A percentile compares a stretch with the other conserved stretches of the same genome.
phyloP scores from a whole-genome alignment of 2,329 filamentous ascomycete species.

The Dendrostoma leiphaemia region DNA sequence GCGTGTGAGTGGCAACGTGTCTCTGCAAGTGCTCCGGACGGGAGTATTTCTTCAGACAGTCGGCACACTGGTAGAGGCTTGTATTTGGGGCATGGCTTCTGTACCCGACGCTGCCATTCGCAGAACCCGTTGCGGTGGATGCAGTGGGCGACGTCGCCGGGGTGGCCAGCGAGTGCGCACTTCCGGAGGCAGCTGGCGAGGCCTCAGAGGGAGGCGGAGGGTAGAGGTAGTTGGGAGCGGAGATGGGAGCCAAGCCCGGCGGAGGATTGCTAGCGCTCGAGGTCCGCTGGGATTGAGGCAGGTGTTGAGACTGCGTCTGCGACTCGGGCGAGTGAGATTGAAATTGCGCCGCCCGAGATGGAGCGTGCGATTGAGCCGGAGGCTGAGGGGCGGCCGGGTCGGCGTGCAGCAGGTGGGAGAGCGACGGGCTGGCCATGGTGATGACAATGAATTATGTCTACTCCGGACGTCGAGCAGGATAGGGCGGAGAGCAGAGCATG shows the following conservation, averaged over 20 bases:
- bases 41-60: constrained; percentile 51
- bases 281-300: neutral
- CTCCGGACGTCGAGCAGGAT: neutral
- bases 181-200: constrained; percentile 11
- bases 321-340: neutral
- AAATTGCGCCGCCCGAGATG: neutral
- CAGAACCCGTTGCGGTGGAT: constrained; percentile 21
- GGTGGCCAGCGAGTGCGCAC: constrained; percentile 6
- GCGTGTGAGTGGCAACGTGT: constrained; percentile 49
- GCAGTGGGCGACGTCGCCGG: constrained; percentile 21
- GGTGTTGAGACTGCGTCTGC: neutral
- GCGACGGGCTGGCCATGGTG: constrained; percentile 19
- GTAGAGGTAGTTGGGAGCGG: constrained; percentile 3
- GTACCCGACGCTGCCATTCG: constrained; percentile 5
- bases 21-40: constrained; percentile 53
- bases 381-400: constrained; percentile 4
- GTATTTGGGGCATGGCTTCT: constrained; percentile 26
- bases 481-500: neutral
- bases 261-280: neutral
- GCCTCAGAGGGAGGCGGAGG: constrained; percentile 6
- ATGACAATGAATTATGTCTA: neutral
- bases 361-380: neutral
- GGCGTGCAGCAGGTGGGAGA: constrained; percentile 22
- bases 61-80: constrained; percentile 45
- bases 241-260: neutral